phyloP scores from a whole-genome alignment of 129 eudicot species.

The Lactuca saligna region DNA sequence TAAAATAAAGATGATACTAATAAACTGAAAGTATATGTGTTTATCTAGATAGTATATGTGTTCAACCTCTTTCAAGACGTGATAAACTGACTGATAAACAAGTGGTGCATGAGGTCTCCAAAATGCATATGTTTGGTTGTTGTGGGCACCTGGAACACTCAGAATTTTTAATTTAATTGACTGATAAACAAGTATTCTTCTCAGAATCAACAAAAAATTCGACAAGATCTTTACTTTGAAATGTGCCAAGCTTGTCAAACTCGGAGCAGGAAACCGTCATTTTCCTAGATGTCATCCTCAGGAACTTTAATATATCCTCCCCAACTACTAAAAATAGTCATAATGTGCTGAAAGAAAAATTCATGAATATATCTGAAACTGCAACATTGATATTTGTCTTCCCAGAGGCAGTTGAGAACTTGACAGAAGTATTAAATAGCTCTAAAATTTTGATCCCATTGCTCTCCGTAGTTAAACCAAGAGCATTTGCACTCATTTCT shows the following conservation, averaged over 20 bases:
- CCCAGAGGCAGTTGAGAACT: conserved; percentile 77
- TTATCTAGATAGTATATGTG: too few relatives aligned
- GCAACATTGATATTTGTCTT: conserved; percentile 73
- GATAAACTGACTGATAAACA: conserved; percentile 8
- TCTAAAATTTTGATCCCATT: conserved; percentile 88
- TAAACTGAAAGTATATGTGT: too few relatives aligned
- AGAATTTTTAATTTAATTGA: background rate
- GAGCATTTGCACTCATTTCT: conserved; percentile 82
- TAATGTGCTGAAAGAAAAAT: conserved; percentile 88
- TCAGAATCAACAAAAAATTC: background rate
- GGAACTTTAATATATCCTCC: conserved; percentile 80
- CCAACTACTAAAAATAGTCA: conserved; percentile 85
- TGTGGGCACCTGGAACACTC: conserved; percentile 48
- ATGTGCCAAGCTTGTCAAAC: conserved; percentile 86
- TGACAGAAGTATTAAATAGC: conserved; percentile 89
- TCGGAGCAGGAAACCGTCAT: conserved; percentile 85
- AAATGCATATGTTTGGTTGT: conserved; percentile 72
- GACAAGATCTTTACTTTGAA: conserved; percentile 41
- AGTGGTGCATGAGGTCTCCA: conserved; percentile 99
- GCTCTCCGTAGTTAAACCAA: conserved; percentile 96
- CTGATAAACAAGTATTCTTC: background rate
- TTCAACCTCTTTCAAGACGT: too few relatives aligned
- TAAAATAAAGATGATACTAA: too few relatives aligned
- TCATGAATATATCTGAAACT: conserved; percentile 93
- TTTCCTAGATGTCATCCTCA: conserved; percentile 76